phyloP scores from a whole-genome alignment of 2,329 filamentous ascomycete species.

The Dactylellina haptotyla region DNA sequence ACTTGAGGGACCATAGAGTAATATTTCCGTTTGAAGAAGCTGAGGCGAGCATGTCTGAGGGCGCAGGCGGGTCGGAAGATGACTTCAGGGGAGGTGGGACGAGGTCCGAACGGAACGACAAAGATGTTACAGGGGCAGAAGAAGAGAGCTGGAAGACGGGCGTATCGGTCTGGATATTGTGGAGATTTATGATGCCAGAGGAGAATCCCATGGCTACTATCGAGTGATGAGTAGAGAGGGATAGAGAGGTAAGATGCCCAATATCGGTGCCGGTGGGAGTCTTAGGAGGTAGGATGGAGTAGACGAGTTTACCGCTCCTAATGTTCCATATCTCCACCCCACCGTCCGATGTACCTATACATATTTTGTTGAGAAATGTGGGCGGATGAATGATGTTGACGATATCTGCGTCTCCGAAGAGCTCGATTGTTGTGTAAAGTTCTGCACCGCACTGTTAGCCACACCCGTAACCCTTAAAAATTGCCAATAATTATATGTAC shows the following conservation, averaged over 20 bases:
- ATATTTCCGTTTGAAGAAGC: constrained; percentile 83
- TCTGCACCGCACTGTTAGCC: constrained; percentile 13
- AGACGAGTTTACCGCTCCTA: constrained; percentile 87
- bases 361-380: constrained; percentile 91
- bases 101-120: constrained; percentile 85
- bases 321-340: constrained; percentile 98
- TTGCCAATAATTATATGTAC: constrained; percentile 62
- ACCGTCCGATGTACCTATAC: constrained; percentile 86
- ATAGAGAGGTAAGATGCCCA: constrained; percentile 86
- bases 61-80: constrained; percentile 40
- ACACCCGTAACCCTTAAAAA: background rate
- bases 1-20: constrained; percentile 94
- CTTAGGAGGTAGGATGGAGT: constrained; percentile 82
- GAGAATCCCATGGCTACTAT: constrained; percentile 88
- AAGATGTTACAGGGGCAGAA: constrained; percentile 71
- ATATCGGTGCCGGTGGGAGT: constrained; percentile 64
- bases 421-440: constrained; percentile 48
- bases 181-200: constrained; percentile 79
- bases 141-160: constrained; percentile 73
- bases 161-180: constrained; percentile 82
- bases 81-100: constrained; percentile 43
- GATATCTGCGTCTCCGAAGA: constrained; percentile 54
- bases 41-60: constrained; percentile 79
- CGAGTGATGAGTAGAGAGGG: constrained; percentile 84
- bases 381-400: constrained; percentile 57